phyloP scores from a whole-genome alignment of 805 yeast genomes.

The Candida maris region DNA sequence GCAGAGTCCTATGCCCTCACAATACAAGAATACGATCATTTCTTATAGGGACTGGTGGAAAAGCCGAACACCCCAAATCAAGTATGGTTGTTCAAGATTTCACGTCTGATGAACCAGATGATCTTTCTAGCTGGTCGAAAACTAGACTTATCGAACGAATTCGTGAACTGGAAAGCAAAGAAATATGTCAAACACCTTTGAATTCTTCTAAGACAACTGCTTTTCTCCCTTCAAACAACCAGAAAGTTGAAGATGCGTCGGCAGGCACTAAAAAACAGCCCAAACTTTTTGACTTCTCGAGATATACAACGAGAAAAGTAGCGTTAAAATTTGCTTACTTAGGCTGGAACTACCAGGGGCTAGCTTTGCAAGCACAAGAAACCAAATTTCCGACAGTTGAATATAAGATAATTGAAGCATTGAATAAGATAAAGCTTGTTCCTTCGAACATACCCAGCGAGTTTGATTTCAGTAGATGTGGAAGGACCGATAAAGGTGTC shows the following conservation, averaged over 20 bases:
- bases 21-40: too few relatives aligned
- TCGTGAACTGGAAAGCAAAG: constrained; percentile 46
- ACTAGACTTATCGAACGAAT: constrained; percentile 60
- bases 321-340: constrained; percentile 83
- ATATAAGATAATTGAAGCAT: constrained; percentile 65
- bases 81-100: too few relatives aligned
- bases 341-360: constrained; percentile 94
- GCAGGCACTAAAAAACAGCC: too few relatives aligned
- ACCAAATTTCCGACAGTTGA: constrained; percentile 88
- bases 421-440: constrained; percentile 64
- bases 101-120: too few relatives aligned
- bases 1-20: too few relatives aligned
- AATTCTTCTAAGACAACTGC: too few relatives aligned
- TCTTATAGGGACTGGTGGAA: too few relatives aligned
- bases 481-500: constrained; percentile 94
- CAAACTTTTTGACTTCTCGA: constrained; percentile 63
- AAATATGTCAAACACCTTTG: neutral
- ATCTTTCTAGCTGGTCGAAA: constrained; percentile 61
- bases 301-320: constrained; percentile 59
- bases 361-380: constrained; percentile 73
- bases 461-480: constrained; percentile 83
- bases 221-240: too few relatives aligned
- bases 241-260: neutral
- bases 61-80: too few relatives aligned
- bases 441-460: constrained; percentile 54